phyloP scores from a whole-genome alignment of 2,329 filamentous ascomycete species.

The Arthrobotrys pseudoclavata region DNA sequence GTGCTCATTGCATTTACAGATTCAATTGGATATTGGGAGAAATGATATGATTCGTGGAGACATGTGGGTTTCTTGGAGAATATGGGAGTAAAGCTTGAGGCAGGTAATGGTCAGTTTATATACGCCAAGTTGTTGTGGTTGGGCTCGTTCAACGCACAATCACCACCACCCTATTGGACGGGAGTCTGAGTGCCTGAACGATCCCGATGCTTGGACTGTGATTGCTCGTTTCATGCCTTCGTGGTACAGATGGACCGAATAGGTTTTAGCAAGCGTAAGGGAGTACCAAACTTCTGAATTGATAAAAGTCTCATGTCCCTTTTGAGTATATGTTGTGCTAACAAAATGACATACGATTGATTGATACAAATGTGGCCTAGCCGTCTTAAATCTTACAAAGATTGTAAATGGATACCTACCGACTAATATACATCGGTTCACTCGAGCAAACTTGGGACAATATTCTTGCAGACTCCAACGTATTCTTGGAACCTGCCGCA shows the following conservation, averaged over 20 bases:
- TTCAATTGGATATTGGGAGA: constrained; percentile 8
- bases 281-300: constrained; percentile 4
- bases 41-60: constrained; percentile 2
- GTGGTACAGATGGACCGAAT: constrained; percentile 1
- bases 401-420: neutral
- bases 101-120: constrained; percentile 16
- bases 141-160: constrained; percentile 17
- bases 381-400: neutral
- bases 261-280: neutral
- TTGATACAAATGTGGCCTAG: neutral
- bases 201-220: neutral
- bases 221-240: constrained; percentile 4
- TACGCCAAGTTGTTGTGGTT: constrained; percentile 22
- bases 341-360: neutral
- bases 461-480: constrained; percentile 68
- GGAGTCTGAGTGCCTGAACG: neutral
- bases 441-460: constrained; percentile 70
- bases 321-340: neutral
- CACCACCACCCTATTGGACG: neutral
- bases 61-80: neutral
- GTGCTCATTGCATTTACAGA: constrained; percentile 46
- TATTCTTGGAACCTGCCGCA: constrained; percentile 69
- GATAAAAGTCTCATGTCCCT: neutral
- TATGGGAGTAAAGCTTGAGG: neutral
- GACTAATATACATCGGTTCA: neutral